Conservation (phyloP, 768 basidiomycete genomes). For the Trametes maxima region DNA sequence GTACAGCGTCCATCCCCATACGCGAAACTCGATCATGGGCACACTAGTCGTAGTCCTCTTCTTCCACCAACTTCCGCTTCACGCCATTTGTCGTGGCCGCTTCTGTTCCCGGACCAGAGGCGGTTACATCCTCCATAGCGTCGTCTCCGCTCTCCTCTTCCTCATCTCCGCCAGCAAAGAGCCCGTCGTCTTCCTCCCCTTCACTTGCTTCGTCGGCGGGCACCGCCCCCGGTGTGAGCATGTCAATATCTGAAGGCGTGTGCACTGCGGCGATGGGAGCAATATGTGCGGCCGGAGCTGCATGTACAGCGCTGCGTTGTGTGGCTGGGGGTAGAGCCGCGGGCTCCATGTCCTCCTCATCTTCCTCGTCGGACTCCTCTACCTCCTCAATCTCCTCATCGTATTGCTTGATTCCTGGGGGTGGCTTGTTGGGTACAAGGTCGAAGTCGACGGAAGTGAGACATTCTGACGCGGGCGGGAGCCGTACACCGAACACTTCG, state of each 20-base stretch:
- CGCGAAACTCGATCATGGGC: constrained; percentile 7
- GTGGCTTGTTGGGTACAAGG: constrained; percentile 81
- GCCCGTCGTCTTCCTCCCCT: constrained; percentile 75
- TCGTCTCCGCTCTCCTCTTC: constrained; percentile 63
- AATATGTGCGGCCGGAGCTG: constrained; percentile 25
- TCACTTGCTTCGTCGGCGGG: constrained; percentile 63
- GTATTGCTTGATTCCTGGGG: constrained; percentile 72
- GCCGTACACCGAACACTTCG: constrained; percentile 83
- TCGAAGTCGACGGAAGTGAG: constrained; percentile 85
- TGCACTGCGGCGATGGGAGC: constrained; percentile 51
- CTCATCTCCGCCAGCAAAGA: constrained; percentile 77
- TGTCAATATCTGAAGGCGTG: constrained; percentile 71
- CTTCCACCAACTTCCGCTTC: constrained; percentile 81
- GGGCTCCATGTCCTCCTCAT: constrained; percentile 71
- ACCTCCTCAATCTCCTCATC: constrained; percentile 85
- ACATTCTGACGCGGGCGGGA: constrained; percentile 70
- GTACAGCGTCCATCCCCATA: constrained; percentile 34
- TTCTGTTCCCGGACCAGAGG: constrained; percentile 43
- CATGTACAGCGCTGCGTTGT: constrained; percentile 10
- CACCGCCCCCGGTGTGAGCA: constrained; percentile 43
- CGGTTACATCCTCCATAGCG: constrained; percentile 76
- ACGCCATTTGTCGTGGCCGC: constrained; percentile 49
- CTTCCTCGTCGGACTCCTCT: constrained; percentile 71
- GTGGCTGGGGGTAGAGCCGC: constrained; percentile 49
- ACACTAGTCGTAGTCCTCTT: constrained; percentile 79